A percentile compares a stretch with the other conserved stretches of the same genome.
Conservation (phyloP, 2,329 filamentous ascomycete genomes). For the Hypoxylon sp. region DNA sequence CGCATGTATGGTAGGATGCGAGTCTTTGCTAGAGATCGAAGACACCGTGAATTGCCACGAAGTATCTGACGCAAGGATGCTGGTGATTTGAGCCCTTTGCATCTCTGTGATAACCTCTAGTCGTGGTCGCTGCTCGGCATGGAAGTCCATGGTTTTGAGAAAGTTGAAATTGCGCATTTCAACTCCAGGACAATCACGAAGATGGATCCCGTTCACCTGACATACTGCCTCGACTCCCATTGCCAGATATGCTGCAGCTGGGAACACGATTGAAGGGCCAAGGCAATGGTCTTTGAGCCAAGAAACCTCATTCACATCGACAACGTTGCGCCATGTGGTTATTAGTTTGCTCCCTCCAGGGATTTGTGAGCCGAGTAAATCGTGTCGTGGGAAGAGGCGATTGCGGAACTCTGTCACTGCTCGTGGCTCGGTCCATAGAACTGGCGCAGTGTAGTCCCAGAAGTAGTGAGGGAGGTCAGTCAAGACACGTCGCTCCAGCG, state of each 20-base stretch:
- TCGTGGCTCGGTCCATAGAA: conserved; percentile 30
- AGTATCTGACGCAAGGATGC: neutral
- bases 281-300: conserved; percentile 39
- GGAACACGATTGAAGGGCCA: conserved; percentile 21
- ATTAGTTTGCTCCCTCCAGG: neutral
- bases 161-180: conserved; percentile 1
- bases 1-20: neutral
- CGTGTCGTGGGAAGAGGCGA: conserved; percentile 40
- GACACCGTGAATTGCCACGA: conserved; percentile 21
- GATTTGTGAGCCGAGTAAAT: conserved; percentile 16
- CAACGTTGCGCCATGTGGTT: conserved; percentile 27
- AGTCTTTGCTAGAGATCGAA: neutral
- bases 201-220: neutral
- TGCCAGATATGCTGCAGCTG: conserved; percentile 28
- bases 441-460: conserved; percentile 53
- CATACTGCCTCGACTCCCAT: conserved; percentile 29
- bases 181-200: conserved; percentile 1
- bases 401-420: conserved; percentile 23
- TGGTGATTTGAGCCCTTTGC: neutral
- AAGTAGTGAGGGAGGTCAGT: conserved; percentile 54
- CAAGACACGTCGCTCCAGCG: neutral
- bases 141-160: conserved; percentile 3
- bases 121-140: conserved; percentile 1
- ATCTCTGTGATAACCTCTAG: conserved; percentile 6
- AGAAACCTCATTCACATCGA: conserved; percentile 20